phyloP scores from a whole-genome alignment of 2,329 filamentous ascomycete genomes.

The Dendrostoma leiphaemia region DNA sequence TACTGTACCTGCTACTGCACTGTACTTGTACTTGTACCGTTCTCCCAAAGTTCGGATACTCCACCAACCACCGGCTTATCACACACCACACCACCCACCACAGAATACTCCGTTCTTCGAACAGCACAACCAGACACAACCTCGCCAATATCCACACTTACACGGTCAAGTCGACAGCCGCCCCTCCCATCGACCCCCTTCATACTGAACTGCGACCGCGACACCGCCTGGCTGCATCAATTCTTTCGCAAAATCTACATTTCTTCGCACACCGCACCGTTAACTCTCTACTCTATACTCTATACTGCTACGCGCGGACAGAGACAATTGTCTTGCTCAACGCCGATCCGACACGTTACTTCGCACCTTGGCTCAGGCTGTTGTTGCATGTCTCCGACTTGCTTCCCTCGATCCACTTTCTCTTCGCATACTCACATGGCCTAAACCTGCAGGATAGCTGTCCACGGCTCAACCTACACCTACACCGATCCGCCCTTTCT shows the following conservation, averaged over 20 bases:
- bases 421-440: slow-evolving; percentile 10
- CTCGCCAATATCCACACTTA: too few species aligned
- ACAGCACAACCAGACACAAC: too few species aligned
- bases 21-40: background rate
- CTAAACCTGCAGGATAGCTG: slow-evolving; percentile 14
- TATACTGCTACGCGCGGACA: background rate
- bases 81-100: background rate
- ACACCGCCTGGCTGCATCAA: background rate
- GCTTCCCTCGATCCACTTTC: background rate
- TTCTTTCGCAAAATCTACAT: background rate
- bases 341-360: too few species aligned
- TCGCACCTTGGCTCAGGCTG: background rate
- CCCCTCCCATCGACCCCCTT: background rate
- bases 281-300: background rate
- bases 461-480: slow-evolving; percentile 15
- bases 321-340: background rate
- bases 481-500: background rate
- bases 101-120: too few species aligned
- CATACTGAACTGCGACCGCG: background rate
- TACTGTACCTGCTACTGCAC: too few species aligned
- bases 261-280: background rate
- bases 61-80: background rate
- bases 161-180: background rate
- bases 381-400: background rate
- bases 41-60: background rate